Conservation (phyloP, 352 stramenopile species). For the Phytophthora melonis region DNA sequence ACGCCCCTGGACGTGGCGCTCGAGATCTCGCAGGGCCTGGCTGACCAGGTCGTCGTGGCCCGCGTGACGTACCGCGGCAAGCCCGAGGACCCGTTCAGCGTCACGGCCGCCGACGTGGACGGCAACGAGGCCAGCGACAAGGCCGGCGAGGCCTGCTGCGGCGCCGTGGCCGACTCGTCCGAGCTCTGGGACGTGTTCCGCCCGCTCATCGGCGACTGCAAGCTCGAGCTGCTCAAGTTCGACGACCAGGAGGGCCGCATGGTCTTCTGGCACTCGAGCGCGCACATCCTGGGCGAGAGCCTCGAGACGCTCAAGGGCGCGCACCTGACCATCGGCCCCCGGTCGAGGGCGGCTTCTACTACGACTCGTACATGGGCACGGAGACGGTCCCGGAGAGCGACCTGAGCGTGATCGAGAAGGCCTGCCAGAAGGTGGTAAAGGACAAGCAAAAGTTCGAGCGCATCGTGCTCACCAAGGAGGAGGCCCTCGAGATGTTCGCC, state of each 20-base stretch:
- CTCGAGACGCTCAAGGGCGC: conserved; percentile 97
- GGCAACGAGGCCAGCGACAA: conserved; percentile 84
- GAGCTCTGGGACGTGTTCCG: conserved; percentile 98
- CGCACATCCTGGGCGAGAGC: conserved; percentile 97
- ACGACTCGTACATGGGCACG: conserved; percentile 99
- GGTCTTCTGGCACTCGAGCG: conserved; percentile 98
- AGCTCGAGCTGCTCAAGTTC: conserved; percentile 98
- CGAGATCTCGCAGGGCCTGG: conserved; percentile 95
- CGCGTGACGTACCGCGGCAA: conserved; percentile 89
- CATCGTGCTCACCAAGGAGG: conserved; percentile 98
- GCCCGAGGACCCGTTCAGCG: conserved; percentile 78
- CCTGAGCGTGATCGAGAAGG: conserved; percentile 91
- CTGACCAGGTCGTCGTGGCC: conserved; percentile 94
- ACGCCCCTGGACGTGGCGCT: conserved; percentile 97
- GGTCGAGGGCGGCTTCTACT: conserved; percentile 98
- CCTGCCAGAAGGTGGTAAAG: conserved; percentile 95
- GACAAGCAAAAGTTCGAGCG: conserved; percentile 98
- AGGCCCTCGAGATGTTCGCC: conserved; percentile 98
- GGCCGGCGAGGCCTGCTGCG: conserved; percentile 57
- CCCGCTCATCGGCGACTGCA: conserved; percentile 96
- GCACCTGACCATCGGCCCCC: conserved; percentile 97
- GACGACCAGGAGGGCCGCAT: conserved; percentile 96
- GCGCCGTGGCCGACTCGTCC: conserved; percentile 57
- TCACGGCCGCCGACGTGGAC: conserved; percentile 89
- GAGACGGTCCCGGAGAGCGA: conserved; percentile 79